phyloP scores from a whole-genome alignment of 345 rosid genomes.

The Camelina laxa region DNA sequence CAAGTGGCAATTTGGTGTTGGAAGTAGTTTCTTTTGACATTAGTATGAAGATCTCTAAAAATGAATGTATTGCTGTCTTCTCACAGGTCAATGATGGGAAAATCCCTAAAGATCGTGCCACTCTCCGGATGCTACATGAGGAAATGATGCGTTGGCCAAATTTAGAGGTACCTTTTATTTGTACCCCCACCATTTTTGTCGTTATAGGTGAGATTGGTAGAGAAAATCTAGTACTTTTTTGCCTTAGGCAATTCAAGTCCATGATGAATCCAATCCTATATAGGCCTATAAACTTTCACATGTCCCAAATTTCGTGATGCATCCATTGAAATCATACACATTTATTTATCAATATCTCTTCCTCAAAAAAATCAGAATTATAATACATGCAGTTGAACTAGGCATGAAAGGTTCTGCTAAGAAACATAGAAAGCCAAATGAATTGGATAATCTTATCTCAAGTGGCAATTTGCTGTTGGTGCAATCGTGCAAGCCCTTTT shows the following conservation, averaged over 20 bases:
- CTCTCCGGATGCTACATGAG: constrained; percentile 77
- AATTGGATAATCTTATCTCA: neutral
- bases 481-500: constrained; percentile 2
- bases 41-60: neutral
- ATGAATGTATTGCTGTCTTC: constrained; percentile 7
- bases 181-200: neutral
- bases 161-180: constrained; percentile 62
- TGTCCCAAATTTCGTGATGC: neutral
- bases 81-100: constrained; percentile 82
- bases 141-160: constrained; percentile 94
- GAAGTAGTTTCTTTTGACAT: constrained; percentile 10
- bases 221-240: neutral
- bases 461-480: neutral
- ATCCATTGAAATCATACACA: neutral
- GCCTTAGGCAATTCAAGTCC: constrained; percentile 5
- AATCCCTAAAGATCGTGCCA: constrained; percentile 70
- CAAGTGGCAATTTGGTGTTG: neutral
- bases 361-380: neutral
- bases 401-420: neutral
- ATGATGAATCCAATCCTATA: neutral
- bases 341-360: neutral
- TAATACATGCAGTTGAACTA: constrained; percentile 5
- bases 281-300: neutral
- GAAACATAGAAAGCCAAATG: constrained; percentile 13
- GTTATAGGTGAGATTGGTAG: neutral